These are phyloP conservation scores for Talaromyces thailandensis DNA, from an alignment of 495 filamentous ascomycete species.

Conservation along the genomic window DNA sequence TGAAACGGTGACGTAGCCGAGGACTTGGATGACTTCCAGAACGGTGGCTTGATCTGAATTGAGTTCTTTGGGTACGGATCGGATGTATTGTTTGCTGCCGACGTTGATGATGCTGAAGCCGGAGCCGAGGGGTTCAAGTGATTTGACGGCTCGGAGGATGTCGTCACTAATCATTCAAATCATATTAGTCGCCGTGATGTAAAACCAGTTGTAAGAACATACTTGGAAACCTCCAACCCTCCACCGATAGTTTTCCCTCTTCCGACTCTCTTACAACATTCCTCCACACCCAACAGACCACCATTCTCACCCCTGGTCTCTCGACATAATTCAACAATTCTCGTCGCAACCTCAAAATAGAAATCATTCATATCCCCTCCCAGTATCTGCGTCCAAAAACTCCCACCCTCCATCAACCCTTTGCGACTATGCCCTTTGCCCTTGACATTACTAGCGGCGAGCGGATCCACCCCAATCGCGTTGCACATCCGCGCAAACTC, in stretches of 20 bases:
- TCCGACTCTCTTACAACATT: conserved; percentile 65
- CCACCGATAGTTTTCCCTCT: conserved; percentile 65
- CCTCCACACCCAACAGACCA: conserved; percentile 75
- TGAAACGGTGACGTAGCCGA: conserved; percentile 81
- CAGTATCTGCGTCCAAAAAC: conserved; percentile 87
- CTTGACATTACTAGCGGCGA: conserved; percentile 62
- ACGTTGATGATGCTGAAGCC: conserved; percentile 76
- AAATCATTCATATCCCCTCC: conserved; percentile 93
- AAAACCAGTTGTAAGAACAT: conserved; percentile 16
- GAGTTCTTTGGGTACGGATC: conserved; percentile 91
- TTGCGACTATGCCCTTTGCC: conserved; percentile 35
- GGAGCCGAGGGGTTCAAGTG: conserved; percentile 77
- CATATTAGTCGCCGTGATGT: too few species aligned
- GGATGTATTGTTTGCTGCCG: conserved; percentile 77
- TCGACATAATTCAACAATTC: conserved; percentile 88
- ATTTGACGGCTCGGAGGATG: conserved; percentile 79
- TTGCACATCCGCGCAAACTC: conserved; percentile 98
- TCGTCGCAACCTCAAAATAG: conserved; percentile 91
- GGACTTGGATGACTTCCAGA: conserved; percentile 74
- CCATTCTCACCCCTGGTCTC: conserved; percentile 86
- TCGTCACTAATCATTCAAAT: conserved; percentile 62
- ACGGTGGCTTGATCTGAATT: conserved; percentile 91
- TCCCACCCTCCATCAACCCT: conserved; percentile 40
- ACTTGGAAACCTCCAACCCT: conserved; percentile 63
- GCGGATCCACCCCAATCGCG: conserved; percentile 90